Percentiles rank a stretch among this genome's conserved stretches.
Evolutionary conservation across 139 green algal genomes (phyloP).

Genomic region (Marvania coccoides): DNA sequence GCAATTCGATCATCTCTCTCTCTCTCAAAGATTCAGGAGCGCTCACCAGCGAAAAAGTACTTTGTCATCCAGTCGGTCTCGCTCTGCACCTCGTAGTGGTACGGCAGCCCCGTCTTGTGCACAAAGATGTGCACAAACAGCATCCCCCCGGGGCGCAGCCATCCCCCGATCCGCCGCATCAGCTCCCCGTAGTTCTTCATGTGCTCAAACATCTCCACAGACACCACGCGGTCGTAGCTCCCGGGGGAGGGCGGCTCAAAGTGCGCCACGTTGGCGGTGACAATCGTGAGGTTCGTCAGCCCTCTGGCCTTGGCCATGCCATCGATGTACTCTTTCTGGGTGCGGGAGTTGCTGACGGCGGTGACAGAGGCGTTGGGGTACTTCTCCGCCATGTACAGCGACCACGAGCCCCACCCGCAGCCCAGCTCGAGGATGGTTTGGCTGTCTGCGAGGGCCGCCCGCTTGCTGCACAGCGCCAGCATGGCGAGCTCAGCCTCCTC

Average conservation of each 20-base stretch:
- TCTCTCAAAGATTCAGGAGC: too few relatives aligned
- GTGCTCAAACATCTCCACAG: conserved; percentile 95
- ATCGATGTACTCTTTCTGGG: conserved; percentile 76
- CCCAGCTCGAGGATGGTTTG: conserved; percentile 90
- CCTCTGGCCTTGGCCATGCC: conserved; percentile 40
- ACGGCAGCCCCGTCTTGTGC: conserved; percentile 62
- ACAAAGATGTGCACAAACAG: conserved; percentile 95
- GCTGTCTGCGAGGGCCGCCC: conserved; percentile 68
- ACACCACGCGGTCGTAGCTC: conserved; percentile 82
- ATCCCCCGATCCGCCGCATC: conserved; percentile 54
- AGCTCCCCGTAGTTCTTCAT: conserved; percentile 68
- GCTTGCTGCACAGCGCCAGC: conserved; percentile 75
- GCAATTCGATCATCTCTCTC: too few relatives aligned
- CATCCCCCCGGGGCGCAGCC: conserved; percentile 69
- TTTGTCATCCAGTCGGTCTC: conserved; percentile 90
- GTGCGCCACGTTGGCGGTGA: conserved; percentile 70
- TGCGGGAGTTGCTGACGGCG: conserved; percentile 79
- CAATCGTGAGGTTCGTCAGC: conserved; percentile 77
- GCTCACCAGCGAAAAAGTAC: conserved; percentile 91
- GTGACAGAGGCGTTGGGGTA: conserved; percentile 62
- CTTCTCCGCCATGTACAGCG: conserved; percentile 70
- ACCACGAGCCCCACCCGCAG: conserved; percentile 92
- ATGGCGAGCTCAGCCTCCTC: conserved; percentile 87
- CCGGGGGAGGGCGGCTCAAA: conserved; percentile 39
- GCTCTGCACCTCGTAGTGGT: conserved; percentile 82